Evolutionary conservation across 225 moss, liverwort and hornwort species (phyloP).

Genomic region (Anthoceros angustus): DNA sequence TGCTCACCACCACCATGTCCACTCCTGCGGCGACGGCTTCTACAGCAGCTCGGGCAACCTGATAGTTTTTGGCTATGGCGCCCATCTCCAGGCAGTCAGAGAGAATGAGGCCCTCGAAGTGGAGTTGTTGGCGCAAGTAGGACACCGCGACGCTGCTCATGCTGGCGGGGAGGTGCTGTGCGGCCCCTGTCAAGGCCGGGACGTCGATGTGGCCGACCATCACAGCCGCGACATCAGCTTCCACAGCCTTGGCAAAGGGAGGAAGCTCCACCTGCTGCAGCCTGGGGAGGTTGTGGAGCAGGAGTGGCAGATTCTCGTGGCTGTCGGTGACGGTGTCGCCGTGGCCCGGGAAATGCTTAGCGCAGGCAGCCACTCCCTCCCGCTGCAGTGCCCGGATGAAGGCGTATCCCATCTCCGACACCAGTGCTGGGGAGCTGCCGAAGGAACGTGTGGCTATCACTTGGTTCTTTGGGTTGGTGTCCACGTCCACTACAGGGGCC

Average conservation of each 20-base stretch:
- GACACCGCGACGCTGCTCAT: constrained; percentile 34
- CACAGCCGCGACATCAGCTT: constrained; percentile 55
- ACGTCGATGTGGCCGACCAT: constrained; percentile 55
- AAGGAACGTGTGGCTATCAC: constrained; percentile 44
- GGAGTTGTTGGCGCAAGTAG: constrained; percentile 31
- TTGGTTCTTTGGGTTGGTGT: constrained; percentile 29
- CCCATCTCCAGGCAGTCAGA: constrained; percentile 57
- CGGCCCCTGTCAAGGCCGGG: constrained; percentile 20
- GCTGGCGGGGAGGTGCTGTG: constrained; percentile 19
- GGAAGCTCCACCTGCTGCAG: constrained; percentile 32
- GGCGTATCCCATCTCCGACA: constrained; percentile 44
- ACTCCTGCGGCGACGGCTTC: constrained; percentile 43
- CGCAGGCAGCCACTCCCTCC: constrained; percentile 62
- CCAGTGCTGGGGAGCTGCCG: constrained; percentile 21
- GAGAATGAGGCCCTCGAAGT: constrained; percentile 57
- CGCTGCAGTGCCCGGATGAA: constrained; percentile 51
- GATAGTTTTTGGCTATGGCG: constrained; percentile 23
- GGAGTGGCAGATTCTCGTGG: constrained; percentile 38
- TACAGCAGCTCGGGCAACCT: constrained; percentile 35
- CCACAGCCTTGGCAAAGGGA: constrained; percentile 46
- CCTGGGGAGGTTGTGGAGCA: constrained; percentile 23
- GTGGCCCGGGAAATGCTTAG: constrained; percentile 64
- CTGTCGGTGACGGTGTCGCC: constrained; percentile 40
- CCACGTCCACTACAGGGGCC: constrained; percentile 68
- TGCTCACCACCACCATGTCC: constrained; percentile 53